Base-by-base conservation (phyloP, 2,329 filamentous ascomycete genomes). In the Fusarium armeniacum region DNA sequence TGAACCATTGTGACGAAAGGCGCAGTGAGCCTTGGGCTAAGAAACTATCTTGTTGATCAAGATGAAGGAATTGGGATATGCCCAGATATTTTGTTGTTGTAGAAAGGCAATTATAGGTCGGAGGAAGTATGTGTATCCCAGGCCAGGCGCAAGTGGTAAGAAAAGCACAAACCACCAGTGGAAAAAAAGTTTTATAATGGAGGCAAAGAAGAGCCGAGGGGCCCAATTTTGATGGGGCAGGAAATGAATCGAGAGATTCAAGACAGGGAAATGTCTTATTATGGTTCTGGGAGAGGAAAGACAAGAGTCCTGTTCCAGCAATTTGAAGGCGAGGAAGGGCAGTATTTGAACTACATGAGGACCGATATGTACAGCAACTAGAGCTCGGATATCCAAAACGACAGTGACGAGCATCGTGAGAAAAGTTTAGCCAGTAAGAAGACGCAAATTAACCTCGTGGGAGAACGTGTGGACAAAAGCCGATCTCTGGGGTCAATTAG, bases 401-500 rank as follows among this genome's bases (percentile, higher is more conserved):
- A 57, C 60, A 59, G 54, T 47, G 61, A 54, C 62, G 46, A 65
- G 36, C 55, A 70, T 69, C 44, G 60, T 45, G 65, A 72, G 52
- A 55, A 49, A 52, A 28, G 41, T 15, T 16, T 52, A 67, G 45
- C 73, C 73, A 75, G 72, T 75, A 56, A 74, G 72, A 71, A 59
- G 32, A 38, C 40, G 36, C 46, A 49, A 32, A 63, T 61, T 65
- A 66, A 63, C 73, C 73, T 62, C 73, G 73, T 75, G 73, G 72
- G 74, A 74, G 65, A 75, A 66, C 53, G 70, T 72, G 58, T 75
- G 73, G 73, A 66, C 55, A 61, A 70, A 64, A 75, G 64, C 40
- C 47, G 62, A 66, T 74, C 67, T 71, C 60, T 69, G 63, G 54
- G 64, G 55, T 62, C 54, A 35, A 62, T 50, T 38, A 26, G 65